Base-by-base conservation (phyloP, 2,329 filamentous ascomycete genomes). In the Apiospora malaysiana region DNA sequence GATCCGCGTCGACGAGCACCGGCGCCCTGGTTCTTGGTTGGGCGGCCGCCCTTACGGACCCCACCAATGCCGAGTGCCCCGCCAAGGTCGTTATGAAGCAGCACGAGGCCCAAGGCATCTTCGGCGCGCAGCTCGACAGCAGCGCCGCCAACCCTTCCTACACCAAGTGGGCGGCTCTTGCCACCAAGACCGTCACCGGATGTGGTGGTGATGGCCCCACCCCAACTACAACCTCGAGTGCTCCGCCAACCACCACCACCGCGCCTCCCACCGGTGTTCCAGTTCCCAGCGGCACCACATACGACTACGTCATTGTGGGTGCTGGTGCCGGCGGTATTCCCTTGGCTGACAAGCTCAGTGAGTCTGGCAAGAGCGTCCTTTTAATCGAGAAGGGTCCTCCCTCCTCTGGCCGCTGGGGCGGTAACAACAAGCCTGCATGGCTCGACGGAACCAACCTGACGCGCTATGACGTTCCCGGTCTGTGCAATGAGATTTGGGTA, bases 401-500 rank as follows among this genome's bases (percentile, higher is more conserved):
- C 68, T 92, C 90, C 2, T 87, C 91, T 1, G 90, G 87, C 25
- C 85, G 88, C 71, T 92, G 90, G 83, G 88, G 89, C 49, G 90
- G 91, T 27, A 87, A 82, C 69, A 85, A 91, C 83, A 87, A 86
- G 72, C 88, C 90, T 0, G 80, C 81, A 25, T 80, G 78, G 78
- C 85, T 91, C 25, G 81, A 86, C 49, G 87, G 86, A 68, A 89
- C 88, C 16, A 88, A 89, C 42, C 80, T 93, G 27, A 93, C 91
- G 4, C 89, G 91, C 68, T 93, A 93, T 76, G 92, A 93, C 76
- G 88, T 93, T 12, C 91, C 91, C 0, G 90, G 91, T 70, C 86
- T 93, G 72, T 92, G 90, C 80, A 93, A 93, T 78, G 85, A 92
- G 80, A 92, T 93, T 75, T 92, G 90, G 87, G 82, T 85, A 9